A percentile compares a stretch with the other conserved stretches of the same genome.
Conservation (phyloP, 2,329 filamentous ascomycete species). For the Microascus cirrosus region DNA sequence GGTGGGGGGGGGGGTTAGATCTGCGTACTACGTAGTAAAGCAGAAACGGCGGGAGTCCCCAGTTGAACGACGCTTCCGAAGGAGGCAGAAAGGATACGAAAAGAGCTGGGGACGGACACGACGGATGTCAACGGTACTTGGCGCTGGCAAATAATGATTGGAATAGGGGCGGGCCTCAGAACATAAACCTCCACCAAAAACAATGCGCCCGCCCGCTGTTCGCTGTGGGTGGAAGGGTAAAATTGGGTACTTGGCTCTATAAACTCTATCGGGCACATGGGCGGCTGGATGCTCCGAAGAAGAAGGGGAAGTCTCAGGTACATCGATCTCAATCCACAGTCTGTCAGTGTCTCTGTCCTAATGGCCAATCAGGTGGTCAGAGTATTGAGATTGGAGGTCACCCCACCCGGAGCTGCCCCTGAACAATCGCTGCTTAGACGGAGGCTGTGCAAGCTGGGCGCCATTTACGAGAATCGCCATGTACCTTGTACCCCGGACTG, state of each 20-base stretch:
- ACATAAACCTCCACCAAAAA: not conserved
- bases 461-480: not conserved
- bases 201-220: not conserved
- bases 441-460: constrained; percentile 4
- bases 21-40: too few relatives aligned
- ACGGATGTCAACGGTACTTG: not conserved
- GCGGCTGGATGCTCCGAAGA: not conserved
- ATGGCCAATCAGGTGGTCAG: not conserved
- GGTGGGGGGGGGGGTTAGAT: not conserved
- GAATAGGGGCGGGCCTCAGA: not conserved
- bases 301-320: not conserved
- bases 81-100: not conserved
- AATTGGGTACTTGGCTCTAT: not conserved
- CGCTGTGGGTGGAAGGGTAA: not conserved
- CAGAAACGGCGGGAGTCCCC: too few relatives aligned
- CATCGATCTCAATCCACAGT: not conserved
- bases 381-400: not conserved
- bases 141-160: not conserved
- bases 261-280: not conserved
- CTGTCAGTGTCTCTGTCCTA: not conserved
- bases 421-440: not conserved
- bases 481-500: not conserved
- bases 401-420: not conserved
- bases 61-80: not conserved
- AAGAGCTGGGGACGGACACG: not conserved